Evolutionary conservation across 106 monocot species (phyloP).

Genomic region (Cymbidium sinense): DNA sequence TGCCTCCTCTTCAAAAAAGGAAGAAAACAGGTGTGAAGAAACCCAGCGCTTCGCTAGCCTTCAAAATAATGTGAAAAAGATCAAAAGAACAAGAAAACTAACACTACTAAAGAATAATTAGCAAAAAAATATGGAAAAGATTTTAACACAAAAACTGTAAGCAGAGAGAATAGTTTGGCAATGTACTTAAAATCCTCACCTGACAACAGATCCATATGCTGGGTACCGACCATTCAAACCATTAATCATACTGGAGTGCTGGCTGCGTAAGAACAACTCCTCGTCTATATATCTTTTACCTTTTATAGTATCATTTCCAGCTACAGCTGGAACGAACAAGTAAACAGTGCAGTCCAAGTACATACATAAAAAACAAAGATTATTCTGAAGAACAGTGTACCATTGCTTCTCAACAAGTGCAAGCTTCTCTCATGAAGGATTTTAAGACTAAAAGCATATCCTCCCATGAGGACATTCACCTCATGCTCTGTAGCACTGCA

Average conservation of each 20-base stretch:
- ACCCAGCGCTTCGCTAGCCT: conserved; percentile 98
- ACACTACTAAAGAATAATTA: background rate
- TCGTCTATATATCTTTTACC: conserved; percentile 45
- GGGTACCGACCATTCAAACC: conserved; percentile 78
- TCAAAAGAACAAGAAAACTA: background rate
- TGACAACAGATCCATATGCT: conserved; percentile 76
- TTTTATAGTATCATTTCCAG: conserved; percentile 34
- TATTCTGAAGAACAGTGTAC: conserved; percentile 18
- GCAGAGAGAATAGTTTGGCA: background rate
- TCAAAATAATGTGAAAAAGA: conserved; percentile 7
- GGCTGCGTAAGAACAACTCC: conserved; percentile 69
- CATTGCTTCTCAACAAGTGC: conserved; percentile 37
- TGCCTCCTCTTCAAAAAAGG: conserved; percentile 70
- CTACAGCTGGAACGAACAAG: conserved; percentile 12
- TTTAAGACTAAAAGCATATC: conserved; percentile 85
- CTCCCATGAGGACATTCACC: conserved; percentile 73
- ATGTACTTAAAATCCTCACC: conserved; percentile 30
- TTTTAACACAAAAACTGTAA: background rate
- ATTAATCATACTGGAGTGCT: conserved; percentile 99
- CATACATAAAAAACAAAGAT: background rate
- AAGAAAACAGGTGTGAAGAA: conserved; percentile 86
- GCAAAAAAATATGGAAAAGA: background rate
- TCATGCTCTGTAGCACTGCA: conserved; percentile 73
- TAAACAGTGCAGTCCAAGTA: background rate
- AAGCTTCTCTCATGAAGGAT: conserved; percentile 88